Evolutionary conservation across 768 basidiomycete species (phyloP).

Genomic region (Mycena floridula): DNA sequence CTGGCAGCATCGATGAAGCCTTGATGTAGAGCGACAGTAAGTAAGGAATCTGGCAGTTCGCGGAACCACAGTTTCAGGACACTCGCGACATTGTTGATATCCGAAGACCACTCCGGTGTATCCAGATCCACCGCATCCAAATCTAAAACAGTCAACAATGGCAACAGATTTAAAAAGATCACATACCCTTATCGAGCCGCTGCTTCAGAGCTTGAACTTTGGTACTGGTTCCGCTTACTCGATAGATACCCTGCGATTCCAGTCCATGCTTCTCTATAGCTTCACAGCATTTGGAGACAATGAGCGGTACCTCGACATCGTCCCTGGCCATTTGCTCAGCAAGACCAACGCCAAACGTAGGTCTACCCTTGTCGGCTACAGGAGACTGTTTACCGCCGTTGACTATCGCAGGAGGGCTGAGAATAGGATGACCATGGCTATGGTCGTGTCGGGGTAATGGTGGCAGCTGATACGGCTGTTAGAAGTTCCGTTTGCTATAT

Average conservation of each 20-base stretch:
- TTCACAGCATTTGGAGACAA: conserved; percentile 84
- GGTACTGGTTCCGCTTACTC: conserved; percentile 86
- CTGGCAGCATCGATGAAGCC: conserved; percentile 95
- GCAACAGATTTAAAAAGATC: background rate
- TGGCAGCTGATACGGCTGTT: conserved; percentile 40
- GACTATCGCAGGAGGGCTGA: conserved; percentile 15
- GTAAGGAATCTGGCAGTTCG: conserved; percentile 89
- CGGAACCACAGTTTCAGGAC: conserved; percentile 94
- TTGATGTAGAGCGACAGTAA: conserved; percentile 80
- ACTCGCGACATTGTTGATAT: conserved; percentile 95
- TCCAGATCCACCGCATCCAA: conserved; percentile 84
- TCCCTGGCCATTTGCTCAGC: conserved; percentile 93
- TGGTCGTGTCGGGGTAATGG: conserved; percentile 47
- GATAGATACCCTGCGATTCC: conserved; percentile 82
- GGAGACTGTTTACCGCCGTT: conserved; percentile 20
- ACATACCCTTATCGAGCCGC: conserved; percentile 74
- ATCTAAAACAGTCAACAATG: conserved; percentile 36
- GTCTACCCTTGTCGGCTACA: conserved; percentile 55
- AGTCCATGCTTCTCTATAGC: conserved; percentile 91
- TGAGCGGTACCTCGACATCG: conserved; percentile 79
- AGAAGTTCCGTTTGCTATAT: background rate
- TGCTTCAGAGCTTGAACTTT: conserved; percentile 81
- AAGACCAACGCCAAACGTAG: conserved; percentile 92
- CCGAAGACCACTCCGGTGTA: conserved; percentile 83
- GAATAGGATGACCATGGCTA: conserved; percentile 15